Conservation (phyloP, 2,329 filamentous ascomycete genomes). For the Albophoma yamanashiensis region DNA sequence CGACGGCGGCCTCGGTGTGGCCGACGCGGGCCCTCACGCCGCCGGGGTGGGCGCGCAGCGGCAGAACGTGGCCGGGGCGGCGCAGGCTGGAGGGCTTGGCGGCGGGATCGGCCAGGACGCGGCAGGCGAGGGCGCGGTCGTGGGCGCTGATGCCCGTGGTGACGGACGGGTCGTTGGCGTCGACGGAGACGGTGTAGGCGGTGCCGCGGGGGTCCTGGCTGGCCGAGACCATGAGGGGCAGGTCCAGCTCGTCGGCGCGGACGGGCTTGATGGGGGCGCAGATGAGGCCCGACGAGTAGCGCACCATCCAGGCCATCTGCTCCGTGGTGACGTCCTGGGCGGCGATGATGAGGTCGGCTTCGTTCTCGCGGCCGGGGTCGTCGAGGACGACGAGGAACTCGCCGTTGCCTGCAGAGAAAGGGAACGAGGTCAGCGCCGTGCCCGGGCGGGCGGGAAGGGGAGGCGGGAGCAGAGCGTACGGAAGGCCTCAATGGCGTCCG, state of each 20-base stretch:
- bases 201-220: conserved; percentile 79
- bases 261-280: conserved; percentile 71
- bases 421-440: conserved; percentile 1
- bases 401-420: conserved; percentile 47
- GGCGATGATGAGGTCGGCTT: conserved; percentile 95
- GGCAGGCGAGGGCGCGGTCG: conserved; percentile 75
- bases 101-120: conserved; percentile 60
- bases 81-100: conserved; percentile 53
- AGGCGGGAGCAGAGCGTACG: conserved; percentile 31
- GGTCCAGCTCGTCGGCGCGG: conserved; percentile 58
- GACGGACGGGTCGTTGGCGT: conserved; percentile 60
- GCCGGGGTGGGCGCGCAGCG: conserved; percentile 66
- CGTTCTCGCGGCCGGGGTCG: conserved; percentile 85
- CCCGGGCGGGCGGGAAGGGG: not conserved
- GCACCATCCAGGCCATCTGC: conserved; percentile 95
- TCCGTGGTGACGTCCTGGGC: conserved; percentile 72
- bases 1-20: conserved; percentile 89
- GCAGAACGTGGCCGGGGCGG: conserved; percentile 82
- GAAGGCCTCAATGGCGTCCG: conserved; percentile 53
- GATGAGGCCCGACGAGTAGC: conserved; percentile 81
- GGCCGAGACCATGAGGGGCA: conserved; percentile 77
- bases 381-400: conserved; percentile 96
- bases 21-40: conserved; percentile 72
- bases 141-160: conserved; percentile 86
- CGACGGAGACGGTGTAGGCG: conserved; percentile 86